phyloP scores from a whole-genome alignment of 257 asterid genomes.

The Solanum pimpinellifolium region DNA sequence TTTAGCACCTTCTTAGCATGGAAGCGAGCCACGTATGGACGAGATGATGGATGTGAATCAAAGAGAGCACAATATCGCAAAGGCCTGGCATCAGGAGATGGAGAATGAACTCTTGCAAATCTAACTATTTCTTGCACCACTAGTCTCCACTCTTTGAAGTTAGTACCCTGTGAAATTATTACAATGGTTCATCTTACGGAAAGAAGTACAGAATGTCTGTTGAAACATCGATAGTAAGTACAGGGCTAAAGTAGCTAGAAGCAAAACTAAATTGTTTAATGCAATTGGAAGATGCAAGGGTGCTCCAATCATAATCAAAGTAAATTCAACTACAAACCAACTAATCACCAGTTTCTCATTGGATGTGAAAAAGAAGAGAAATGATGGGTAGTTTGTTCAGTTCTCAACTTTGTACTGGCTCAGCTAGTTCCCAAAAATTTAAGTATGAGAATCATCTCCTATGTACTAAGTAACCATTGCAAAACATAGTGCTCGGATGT shows the following conservation, averaged over 20 bases:
- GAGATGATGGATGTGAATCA: slow-evolving; percentile 83
- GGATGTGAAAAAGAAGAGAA: background rate
- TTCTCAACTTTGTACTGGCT: background rate
- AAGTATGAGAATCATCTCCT: background rate
- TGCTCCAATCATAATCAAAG: background rate
- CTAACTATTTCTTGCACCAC: slow-evolving; percentile 84
- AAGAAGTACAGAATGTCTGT: background rate
- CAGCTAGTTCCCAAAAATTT: background rate
- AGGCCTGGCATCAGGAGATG: slow-evolving; percentile 46
- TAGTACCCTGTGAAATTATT: slow-evolving; percentile 53
- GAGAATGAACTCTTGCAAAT: slow-evolving; percentile 52
- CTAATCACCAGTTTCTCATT: background rate
- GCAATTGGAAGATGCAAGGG: background rate
- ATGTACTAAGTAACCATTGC: background rate
- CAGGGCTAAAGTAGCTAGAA: background rate
- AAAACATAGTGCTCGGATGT: background rate
- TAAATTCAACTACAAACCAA: background rate
- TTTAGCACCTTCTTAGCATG: slow-evolving; percentile 89
- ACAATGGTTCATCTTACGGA: slow-evolving; percentile 8
- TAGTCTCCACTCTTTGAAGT: slow-evolving; percentile 93
- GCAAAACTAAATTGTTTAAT: background rate
- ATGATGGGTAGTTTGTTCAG: background rate
- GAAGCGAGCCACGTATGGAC: slow-evolving; percentile 71
- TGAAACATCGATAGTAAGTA: background rate
- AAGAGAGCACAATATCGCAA: slow-evolving; percentile 57